A percentile compares a stretch with the other conserved stretches of the same genome.
These are phyloP conservation scores for Aspergillus versicolor DNA, from an alignment of 2,329 filamentous ascomycete genomes.

Conservation along the genomic window DNA sequence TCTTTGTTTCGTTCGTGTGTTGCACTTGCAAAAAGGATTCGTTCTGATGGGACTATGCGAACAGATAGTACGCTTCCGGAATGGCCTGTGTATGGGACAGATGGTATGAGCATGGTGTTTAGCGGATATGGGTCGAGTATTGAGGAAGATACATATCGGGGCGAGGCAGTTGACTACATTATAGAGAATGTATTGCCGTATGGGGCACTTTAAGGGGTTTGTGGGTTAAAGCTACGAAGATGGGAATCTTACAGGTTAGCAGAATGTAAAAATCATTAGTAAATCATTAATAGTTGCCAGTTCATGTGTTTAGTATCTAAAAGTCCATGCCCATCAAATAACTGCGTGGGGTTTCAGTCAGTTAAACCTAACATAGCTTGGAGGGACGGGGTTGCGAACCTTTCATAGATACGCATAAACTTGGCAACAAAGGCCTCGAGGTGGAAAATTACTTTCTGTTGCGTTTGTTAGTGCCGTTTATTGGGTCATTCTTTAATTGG, in stretches of 20 bases:
- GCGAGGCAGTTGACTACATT: not conserved
- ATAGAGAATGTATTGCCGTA: not conserved
- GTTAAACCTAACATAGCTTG: not conserved
- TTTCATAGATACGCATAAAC: conserved; percentile 95
- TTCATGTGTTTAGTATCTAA: conserved; percentile 27
- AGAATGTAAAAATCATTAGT: not conserved
- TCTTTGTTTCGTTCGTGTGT: not conserved
- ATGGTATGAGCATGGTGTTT: not conserved
- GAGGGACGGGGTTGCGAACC: conserved; percentile 54
- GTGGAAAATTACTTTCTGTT: conserved; percentile 90
- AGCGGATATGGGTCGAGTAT: conserved; percentile 1
- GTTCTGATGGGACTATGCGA: not conserved
- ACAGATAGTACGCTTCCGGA: not conserved
- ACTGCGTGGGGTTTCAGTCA: conserved; percentile 41
- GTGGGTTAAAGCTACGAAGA: not conserved
- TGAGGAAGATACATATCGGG: conserved; percentile 1
- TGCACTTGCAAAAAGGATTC: not conserved
- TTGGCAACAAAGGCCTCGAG: conserved; percentile 97
- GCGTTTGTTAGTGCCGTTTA: conserved; percentile 2
- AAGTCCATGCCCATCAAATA: conserved; percentile 76
- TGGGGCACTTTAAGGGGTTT: not conserved
- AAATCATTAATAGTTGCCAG: conserved; percentile 29
- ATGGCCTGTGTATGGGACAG: not conserved
- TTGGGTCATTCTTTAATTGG: not conserved
- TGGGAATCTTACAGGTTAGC: not conserved